A percentile compares a stretch with the other conserved stretches of the same genome.
Conservation (phyloP, 352 stramenopile species). For the Globisporangium spinosum region DNA sequence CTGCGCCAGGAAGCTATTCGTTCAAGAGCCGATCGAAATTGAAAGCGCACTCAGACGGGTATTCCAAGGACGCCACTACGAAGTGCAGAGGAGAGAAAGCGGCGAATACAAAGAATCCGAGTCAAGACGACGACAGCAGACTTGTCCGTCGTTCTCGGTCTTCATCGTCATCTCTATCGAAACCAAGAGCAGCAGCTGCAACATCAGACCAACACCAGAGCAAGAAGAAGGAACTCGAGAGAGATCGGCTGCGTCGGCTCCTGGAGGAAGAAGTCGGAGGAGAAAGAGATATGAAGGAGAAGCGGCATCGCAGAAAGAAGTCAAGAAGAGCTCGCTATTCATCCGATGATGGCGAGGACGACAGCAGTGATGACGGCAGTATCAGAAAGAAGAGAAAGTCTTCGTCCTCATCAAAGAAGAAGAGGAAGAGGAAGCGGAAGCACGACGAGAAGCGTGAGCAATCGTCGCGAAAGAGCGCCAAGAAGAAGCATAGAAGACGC, state of each 20-base stretch:
- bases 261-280: conserved; percentile 28
- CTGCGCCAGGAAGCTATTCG: not conserved
- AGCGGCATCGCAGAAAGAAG: conserved; percentile 5
- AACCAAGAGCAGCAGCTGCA: not conserved
- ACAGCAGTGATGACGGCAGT: conserved; percentile 13
- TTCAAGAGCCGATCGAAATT: not conserved
- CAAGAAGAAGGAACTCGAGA: conserved; percentile 21
- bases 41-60: not conserved
- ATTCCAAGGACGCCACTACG: not conserved
- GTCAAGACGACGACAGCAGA: not conserved
- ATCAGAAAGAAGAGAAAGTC: conserved; percentile 3
- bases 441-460: conserved; percentile 15
- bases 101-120: not conserved
- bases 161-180: not conserved
- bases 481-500: conserved; percentile 8
- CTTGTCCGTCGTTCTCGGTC: not conserved
- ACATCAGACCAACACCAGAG: not conserved
- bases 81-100: not conserved
- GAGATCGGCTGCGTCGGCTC: conserved; percentile 30
- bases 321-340: not conserved
- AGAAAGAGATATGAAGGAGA: conserved; percentile 10
- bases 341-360: not conserved
- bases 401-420: conserved; percentile 14
- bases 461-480: conserved; percentile 15
- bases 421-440: conserved; percentile 19